Conservation (phyloP, 2,329 filamentous ascomycete genomes). For the Monilinia polystroma region DNA sequence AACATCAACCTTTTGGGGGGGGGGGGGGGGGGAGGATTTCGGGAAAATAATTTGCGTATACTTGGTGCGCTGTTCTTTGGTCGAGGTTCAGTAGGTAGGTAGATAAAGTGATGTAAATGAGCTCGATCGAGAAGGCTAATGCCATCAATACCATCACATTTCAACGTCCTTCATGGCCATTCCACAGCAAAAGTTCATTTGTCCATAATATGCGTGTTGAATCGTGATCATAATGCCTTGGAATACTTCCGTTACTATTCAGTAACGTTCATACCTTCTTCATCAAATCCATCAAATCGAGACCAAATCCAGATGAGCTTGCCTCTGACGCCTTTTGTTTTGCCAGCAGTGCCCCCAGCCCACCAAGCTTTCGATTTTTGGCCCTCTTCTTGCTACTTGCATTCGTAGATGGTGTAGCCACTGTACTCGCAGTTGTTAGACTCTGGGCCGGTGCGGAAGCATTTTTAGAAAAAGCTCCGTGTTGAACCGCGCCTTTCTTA, state of each 20-base stretch:
- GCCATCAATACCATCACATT: not conserved
- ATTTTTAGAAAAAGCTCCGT: not conserved
- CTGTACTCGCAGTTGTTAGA: constrained; percentile 22
- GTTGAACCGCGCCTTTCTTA: constrained; percentile 12
- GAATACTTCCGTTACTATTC: not conserved
- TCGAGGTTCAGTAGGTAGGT: not conserved
- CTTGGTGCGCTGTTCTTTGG: not conserved
- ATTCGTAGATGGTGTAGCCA: constrained; percentile 46
- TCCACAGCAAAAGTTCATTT: not conserved
- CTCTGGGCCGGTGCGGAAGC: constrained; percentile 1
- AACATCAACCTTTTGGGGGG: not conserved
- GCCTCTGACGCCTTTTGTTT: constrained; percentile 33
- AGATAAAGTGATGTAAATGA: not conserved
- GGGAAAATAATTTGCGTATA: not conserved
- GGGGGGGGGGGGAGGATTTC: too few species aligned
- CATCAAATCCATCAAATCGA: constrained; percentile 45
- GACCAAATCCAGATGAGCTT: constrained; percentile 34
- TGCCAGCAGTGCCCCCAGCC: constrained; percentile 61
- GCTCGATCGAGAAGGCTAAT: not conserved
- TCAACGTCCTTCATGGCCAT: not conserved
- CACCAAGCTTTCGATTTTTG: constrained; percentile 60
- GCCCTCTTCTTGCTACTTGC: constrained; percentile 64
- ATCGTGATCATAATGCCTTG: not conserved
- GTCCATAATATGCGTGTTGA: not conserved
- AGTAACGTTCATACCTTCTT: constrained; percentile 36